Percentiles rank a stretch among this genome's conserved stretches.
These are phyloP conservation scores for Mortierella sp. DNA, from an alignment of 371 early-diverging fungal genomes.

Conservation along the genomic window DNA sequence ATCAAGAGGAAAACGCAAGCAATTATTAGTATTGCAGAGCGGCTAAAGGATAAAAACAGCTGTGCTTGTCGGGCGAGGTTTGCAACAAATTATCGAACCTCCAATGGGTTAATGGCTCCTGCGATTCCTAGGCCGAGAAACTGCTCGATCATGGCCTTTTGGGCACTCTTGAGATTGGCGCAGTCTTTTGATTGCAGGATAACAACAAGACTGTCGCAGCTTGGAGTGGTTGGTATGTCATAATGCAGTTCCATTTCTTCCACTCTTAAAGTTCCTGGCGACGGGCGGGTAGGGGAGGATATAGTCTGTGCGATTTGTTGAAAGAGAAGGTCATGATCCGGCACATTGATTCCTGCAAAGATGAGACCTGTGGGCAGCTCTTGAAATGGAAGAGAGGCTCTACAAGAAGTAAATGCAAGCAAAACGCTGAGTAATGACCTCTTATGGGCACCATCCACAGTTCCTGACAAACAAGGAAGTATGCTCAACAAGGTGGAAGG, in stretches of 20 bases:
- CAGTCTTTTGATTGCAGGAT: conserved; percentile 79
- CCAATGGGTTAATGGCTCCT: conserved; percentile 40
- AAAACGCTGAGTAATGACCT: background rate
- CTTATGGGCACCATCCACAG: background rate
- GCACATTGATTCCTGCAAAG: conserved; percentile 72
- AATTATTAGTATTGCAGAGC: background rate
- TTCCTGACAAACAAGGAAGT: too few species aligned
- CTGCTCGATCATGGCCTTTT: conserved; percentile 74
- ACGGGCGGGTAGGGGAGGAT: conserved; percentile 11
- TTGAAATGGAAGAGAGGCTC: conserved; percentile 61
- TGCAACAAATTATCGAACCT: conserved; percentile 35
- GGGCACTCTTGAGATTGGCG: conserved; percentile 65
- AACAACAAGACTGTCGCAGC: conserved; percentile 65
- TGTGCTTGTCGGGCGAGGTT: background rate
- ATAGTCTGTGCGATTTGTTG: conserved; percentile 47
- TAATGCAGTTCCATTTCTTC: background rate
- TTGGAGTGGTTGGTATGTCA: background rate
- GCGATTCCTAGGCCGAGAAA: conserved; percentile 58
- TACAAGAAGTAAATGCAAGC: conserved; percentile 5
- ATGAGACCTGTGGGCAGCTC: conserved; percentile 80
- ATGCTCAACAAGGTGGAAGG: conserved; percentile 16
- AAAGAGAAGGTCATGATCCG: conserved; percentile 58
- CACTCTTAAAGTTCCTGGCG: conserved; percentile 5
- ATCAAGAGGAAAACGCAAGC: background rate
- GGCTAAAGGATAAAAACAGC: background rate